Conservation (phyloP, 768 basidiomycete genomes). For the Naganishia antarctica region DNA sequence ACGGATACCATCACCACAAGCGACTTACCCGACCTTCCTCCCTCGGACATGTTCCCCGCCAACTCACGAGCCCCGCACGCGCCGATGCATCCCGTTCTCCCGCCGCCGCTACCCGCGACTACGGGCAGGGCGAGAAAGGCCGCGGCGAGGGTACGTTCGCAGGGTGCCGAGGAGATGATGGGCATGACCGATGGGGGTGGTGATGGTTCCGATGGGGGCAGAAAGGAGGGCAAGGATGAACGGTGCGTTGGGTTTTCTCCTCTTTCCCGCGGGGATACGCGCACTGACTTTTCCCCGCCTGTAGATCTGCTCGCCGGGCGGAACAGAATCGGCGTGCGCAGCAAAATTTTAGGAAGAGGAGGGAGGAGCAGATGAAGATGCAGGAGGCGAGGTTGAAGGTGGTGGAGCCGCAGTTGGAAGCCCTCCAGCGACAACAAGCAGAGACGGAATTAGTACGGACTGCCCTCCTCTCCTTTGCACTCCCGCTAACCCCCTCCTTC, state of each 20-base stretch:
- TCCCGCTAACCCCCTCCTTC: background rate
- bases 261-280: background rate
- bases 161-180: background rate
- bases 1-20: background rate
- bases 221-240: constrained; percentile 20
- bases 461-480: background rate
- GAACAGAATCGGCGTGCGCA: constrained; percentile 94
- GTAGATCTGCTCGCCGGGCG: constrained; percentile 59
- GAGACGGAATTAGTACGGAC: constrained; percentile 6
- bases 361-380: constrained; percentile 56
- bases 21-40: too few species aligned
- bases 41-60: too few species aligned
- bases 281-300: background rate
- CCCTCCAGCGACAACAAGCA: constrained; percentile 12
- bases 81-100: background rate
- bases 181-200: background rate
- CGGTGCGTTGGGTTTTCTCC: background rate
- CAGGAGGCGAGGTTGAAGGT: constrained; percentile 12
- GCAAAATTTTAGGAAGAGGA: constrained; percentile 79
- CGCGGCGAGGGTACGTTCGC: background rate
- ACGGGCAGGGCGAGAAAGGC: background rate
- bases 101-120: too few species aligned
- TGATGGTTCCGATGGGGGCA: background rate
- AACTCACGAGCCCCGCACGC: too few species aligned
- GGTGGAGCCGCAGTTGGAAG: constrained; percentile 13